Base-by-base conservation (phyloP, 352 stramenopile genomes). In the Pythium insidiosum region DNA sequence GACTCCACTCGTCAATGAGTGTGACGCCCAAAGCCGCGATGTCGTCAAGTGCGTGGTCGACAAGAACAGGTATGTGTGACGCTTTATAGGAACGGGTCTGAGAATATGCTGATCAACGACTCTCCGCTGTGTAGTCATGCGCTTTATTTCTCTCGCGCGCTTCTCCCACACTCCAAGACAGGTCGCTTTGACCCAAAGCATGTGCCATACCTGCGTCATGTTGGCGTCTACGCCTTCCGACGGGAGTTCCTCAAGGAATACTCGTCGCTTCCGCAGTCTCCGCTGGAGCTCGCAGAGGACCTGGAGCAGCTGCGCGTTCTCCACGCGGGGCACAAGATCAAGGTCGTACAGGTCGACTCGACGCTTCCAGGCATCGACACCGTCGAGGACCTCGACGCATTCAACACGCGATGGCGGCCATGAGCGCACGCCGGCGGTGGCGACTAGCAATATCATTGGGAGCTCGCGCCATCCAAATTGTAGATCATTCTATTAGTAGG, bases 221-320 rank as follows among this genome's bases (percentile, higher is more conserved):
- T 91, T 7, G 76, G 78, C 0, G 58, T 94, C 46, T 94, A 94
- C 63, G 81, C 74, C 11, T 94, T 92, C 47, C 68, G 71, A 19
- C 74, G 54, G 31, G 58, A 81, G 11, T 94, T 91, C 29, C 46
- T 91, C 26, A 50, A 86, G 9, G 51, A 78, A 26, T 91, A 86
- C 50, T 73, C 73, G 28, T 67, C 56, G 10, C 64, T 94, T 43
- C 63, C 65, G 23, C 38, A 41, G 16, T 87, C 68, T 15, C 25
- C 56, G 5, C 60, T 90, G 3, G 76, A 91, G 49, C 47, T 67
- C 11, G 60, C 49, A 31, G 79, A 94, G 54, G 81, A 90, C 47
- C 70, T 94, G 16, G 78, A 94, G 62, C 78, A 94, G 31, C 53
- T 94, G 6, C 76, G 81, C n/a, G 74, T 89, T 37, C 57, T 94